Percentiles rank a stretch among this genome's conserved stretches.
These are phyloP conservation scores for Debaryomyces udenii DNA, from an alignment of 1,139 yeast species.

Conservation along the genomic window DNA sequence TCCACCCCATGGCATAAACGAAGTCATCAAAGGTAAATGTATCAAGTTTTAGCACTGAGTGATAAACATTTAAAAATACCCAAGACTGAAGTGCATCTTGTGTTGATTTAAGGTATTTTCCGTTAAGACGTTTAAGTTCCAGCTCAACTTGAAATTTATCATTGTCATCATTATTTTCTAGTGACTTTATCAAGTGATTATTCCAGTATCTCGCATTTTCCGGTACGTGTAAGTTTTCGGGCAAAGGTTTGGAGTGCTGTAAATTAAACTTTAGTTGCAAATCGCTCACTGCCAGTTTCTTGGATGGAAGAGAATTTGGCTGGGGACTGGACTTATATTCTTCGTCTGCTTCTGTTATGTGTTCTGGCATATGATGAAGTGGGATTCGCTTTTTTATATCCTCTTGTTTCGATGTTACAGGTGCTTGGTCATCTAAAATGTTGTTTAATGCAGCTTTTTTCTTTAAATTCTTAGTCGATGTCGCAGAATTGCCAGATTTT, in stretches of 20 bases:
- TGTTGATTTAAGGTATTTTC: conserved; percentile 20
- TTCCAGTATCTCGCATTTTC: conserved; percentile 34
- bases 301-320: conserved; percentile 36
- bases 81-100: conserved; percentile 66
- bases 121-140: conserved; percentile 16
- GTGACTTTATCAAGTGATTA: conserved; percentile 17
- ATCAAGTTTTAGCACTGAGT: conserved; percentile 63
- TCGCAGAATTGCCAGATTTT: conserved; percentile 8
- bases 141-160: conserved; percentile 16
- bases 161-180: conserved; percentile 14
- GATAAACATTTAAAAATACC: conserved; percentile 75
- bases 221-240: conserved; percentile 31
- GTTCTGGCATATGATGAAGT: conserved; percentile 41
- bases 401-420: conserved; percentile 6
- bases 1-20: conserved; percentile 64
- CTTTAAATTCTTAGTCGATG: conserved; percentile 11
- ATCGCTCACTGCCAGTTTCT: conserved; percentile 42
- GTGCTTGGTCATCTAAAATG: conserved; percentile 7
- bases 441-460: conserved; percentile 13
- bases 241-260: conserved; percentile 41
- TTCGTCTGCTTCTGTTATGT: conserved; percentile 23
- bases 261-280: conserved; percentile 41
- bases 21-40: conserved; percentile 83
- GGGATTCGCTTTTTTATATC: conserved; percentile 32
- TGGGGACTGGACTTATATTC: conserved; percentile 17